Percentiles rank a stretch among this genome's conserved stretches.
Evolutionary conservation across 1,139 yeast species (phyloP).

Genomic region (Hemisphaericaspora xylanilytica): DNA sequence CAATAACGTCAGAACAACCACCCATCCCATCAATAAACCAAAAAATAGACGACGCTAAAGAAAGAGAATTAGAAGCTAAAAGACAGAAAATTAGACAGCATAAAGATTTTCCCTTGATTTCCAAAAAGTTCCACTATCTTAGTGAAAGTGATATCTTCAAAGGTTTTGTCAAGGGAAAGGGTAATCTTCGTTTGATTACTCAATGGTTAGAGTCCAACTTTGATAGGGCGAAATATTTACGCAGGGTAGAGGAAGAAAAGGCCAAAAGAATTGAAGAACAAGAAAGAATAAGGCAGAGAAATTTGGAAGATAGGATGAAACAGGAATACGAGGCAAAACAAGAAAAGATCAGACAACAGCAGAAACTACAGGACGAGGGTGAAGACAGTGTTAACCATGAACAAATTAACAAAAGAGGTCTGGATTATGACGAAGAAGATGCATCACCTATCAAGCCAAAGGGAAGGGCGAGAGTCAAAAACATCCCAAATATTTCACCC

Average conservation of each 20-base stretch:
- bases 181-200: constrained; percentile 54
- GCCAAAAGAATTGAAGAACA: constrained; percentile 18
- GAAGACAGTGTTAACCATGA: not conserved
- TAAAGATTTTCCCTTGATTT: constrained; percentile 48
- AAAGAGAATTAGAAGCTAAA: constrained; percentile 32
- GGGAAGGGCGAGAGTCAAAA: constrained; percentile 32
- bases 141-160: constrained; percentile 54
- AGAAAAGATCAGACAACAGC: constrained; percentile 12
- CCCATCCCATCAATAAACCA: constrained; percentile 14
- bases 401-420: not conserved
- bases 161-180: constrained; percentile 59
- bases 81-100: constrained; percentile 42
- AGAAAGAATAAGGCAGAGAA: constrained; percentile 16
- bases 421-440: constrained; percentile 23
- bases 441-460: constrained; percentile 35
- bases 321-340: constrained; percentile 16
- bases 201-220: constrained; percentile 44
- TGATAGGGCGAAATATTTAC: constrained; percentile 26
- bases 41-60: constrained; percentile 22
- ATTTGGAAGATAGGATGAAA: constrained; percentile 13
- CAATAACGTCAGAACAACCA: constrained; percentile 12
- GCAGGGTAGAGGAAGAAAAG: constrained; percentile 21
- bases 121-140: constrained; percentile 45
- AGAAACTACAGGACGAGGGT: constrained; percentile 7
- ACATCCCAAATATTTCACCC: constrained; percentile 18